These are phyloP conservation scores for Ceratocystis harringtonii DNA, from an alignment of 2,329 filamentous ascomycete genomes.

Conservation along the genomic window DNA sequence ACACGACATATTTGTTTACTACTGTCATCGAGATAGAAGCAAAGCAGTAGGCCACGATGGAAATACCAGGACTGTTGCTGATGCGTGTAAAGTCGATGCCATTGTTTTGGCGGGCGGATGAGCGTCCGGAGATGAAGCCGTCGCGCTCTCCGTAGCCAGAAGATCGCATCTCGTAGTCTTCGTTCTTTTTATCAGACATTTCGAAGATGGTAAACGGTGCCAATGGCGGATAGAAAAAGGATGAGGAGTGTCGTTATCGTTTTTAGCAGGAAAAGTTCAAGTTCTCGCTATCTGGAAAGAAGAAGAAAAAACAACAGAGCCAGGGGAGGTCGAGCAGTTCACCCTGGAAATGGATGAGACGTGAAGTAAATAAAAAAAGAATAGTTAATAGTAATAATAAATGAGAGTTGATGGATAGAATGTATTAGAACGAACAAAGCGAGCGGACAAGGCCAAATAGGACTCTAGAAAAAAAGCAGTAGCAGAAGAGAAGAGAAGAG, in stretches of 20 bases:
- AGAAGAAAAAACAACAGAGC: not conserved
- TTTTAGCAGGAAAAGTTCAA: not conserved
- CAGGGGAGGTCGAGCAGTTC: not conserved
- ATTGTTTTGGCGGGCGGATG: conserved; percentile 20
- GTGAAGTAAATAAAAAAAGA: conserved; percentile 10
- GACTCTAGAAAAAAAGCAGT: not conserved
- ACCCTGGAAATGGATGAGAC: conserved; percentile 4
- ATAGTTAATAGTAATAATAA: not conserved
- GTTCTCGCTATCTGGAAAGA: not conserved
- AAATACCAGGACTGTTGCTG: conserved; percentile 62
- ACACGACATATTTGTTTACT: conserved; percentile 98
- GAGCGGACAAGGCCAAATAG: conserved; percentile 7
- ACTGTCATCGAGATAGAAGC: conserved; percentile 99
- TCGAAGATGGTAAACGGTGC: not conserved
- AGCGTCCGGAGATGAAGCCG: conserved; percentile 30
- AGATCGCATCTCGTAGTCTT: conserved; percentile 60
- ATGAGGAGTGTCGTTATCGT: not conserved
- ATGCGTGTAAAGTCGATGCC: conserved; percentile 33
- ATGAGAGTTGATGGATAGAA: not conserved
- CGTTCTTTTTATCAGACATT: conserved; percentile 85
- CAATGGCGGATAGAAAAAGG: not conserved
- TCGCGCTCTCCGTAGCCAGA: conserved; percentile 40
- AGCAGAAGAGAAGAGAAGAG: not conserved
- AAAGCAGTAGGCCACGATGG: conserved; percentile 79
- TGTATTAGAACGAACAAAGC: conserved; percentile 1